Base-by-base conservation (phyloP, 345 rosid genomes). In the Populus davidiana region DNA sequence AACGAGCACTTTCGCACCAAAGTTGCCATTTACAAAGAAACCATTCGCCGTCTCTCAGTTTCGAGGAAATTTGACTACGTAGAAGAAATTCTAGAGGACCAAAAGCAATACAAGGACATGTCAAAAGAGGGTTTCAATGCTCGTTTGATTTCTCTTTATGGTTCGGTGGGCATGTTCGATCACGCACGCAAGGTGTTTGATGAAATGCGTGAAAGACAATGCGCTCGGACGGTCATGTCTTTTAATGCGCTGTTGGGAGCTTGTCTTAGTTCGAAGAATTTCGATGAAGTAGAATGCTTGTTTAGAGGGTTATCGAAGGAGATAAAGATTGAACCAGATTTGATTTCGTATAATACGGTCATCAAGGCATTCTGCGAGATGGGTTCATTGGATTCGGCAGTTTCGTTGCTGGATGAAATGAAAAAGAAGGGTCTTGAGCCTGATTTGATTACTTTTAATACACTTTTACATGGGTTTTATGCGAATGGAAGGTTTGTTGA, bases 171-270 rank as follows among this genome's bases (percentile, higher is more conserved):
- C 38, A 90, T 93, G 98, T 84, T 79, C 52, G 90, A 88, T 64
- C 68, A 90, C 59, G 96, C 94, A 8, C 86, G 80, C 74, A 90
- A 90, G 74, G 73, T 89, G 91, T 90, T 93, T 85, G 93, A 90
- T 70, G 93, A 90, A 89, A 90, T 91, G 94, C 82, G 88, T 0
- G 84, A 80, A 4, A 73, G 87, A 54, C 84, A 84, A 36, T 89
- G 95, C 66, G 80, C 75, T 9, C 86, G 88, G 39, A 89, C 97
- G 5, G 88, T 85, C 5, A 39, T 87, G 80, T 90, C 98, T 29
- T 88, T 90, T 78, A 93, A 92, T 64, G 87, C 97, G 0, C 84
- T 93, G 13, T 66, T 90, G 44, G 87, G 85, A 12, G 95, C 94
- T 2, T 88, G 29, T 38, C 27, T 36, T n/a, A 76, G 20, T 16